Base-by-base conservation (phyloP, 2,329 filamentous ascomycete genomes). In the Davidsoniella australis region DNA sequence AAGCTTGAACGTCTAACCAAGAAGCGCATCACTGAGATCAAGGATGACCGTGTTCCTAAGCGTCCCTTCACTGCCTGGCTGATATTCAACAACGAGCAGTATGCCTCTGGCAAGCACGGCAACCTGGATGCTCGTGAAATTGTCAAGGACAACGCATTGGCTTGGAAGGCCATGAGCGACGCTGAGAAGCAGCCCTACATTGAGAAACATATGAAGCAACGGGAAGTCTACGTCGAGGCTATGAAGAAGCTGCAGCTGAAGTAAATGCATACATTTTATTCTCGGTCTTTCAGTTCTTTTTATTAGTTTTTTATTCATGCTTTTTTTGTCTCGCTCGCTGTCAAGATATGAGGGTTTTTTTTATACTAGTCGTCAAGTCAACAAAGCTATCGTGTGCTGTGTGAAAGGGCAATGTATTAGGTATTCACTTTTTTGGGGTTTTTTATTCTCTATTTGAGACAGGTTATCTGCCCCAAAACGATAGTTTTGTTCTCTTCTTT, bases 1-100 rank as follows among this genome's bases (percentile, higher is more conserved):
- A 54, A 53, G 23, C 64, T 77, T 43, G 60, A 59, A 50, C 63
- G 58, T 48, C 63, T 66, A 49, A 57, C 57, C 47, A 53, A 56
- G 45, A 57, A 59, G 55, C 36, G 40, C 3, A 37, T 49, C 29
- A 2, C 3, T 10, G 8, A 9, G 9, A 12, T 33, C 29, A 33
- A 53, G 2, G 74, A 78, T 56, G 61, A 66, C 2, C 72, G 74
- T 39, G 54, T 63, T 33, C 73, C 73, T 54, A 68, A 66, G 59
- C 56, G 54, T 36, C 56, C 66, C 9, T 0, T 36, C 10, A 57
- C 48, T 17, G 16, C 23, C 9, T 48, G 42, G 42, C 44, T 48
- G 7, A 50, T 61, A 3, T 76, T 61, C 58, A 49, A 63, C 50
- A 63, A 64, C 57, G 57, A 63, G 9, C 63, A 63, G 50, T 67